A percentile compares a stretch with the other conserved stretches of the same genome.
Evolutionary conservation across 2,329 filamentous ascomycete genomes (phyloP).

Genomic region (Penicillium hesseltinei): DNA sequence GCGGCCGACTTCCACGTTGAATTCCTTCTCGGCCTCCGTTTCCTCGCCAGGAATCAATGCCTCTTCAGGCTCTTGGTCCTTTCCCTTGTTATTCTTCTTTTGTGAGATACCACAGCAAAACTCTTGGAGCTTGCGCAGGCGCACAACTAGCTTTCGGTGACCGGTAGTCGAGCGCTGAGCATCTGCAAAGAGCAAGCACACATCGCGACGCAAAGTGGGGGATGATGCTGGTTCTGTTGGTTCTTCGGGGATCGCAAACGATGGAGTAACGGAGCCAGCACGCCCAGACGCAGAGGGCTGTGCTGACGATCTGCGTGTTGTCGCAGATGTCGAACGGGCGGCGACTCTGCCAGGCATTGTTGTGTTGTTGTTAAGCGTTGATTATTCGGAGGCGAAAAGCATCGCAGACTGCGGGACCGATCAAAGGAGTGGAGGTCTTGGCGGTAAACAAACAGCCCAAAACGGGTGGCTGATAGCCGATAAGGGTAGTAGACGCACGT

Average conservation of each 20-base stretch:
- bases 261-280: constrained; percentile 57
- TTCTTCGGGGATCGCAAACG: constrained; percentile 63
- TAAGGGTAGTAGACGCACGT: constrained; percentile 16
- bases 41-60: constrained; percentile 49
- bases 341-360: constrained; percentile 43
- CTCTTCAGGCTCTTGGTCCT: constrained; percentile 53
- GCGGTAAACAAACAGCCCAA: constrained; percentile 43
- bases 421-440: constrained; percentile 20
- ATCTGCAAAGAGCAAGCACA: constrained; percentile 72
- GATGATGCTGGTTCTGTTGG: constrained; percentile 37
- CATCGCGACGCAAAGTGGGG: constrained; percentile 66
- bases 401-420: constrained; percentile 20
- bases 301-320: constrained; percentile 41
- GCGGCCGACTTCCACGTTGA: constrained; percentile 80
- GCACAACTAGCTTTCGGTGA: constrained; percentile 85
- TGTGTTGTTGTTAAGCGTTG: constrained; percentile 17
- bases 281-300: constrained; percentile 82
- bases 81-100: constrained; percentile 40
- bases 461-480: constrained; percentile 29
- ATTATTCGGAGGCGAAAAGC: constrained; percentile 20
- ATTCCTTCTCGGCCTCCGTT: constrained; percentile 79
- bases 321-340: constrained; percentile 38
- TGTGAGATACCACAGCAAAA: constrained; percentile 64
- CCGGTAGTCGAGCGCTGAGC: constrained; percentile 87
- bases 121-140: constrained; percentile 86